Conservation (phyloP, 495 filamentous ascomycete genomes). For the Glonium stellatum region DNA sequence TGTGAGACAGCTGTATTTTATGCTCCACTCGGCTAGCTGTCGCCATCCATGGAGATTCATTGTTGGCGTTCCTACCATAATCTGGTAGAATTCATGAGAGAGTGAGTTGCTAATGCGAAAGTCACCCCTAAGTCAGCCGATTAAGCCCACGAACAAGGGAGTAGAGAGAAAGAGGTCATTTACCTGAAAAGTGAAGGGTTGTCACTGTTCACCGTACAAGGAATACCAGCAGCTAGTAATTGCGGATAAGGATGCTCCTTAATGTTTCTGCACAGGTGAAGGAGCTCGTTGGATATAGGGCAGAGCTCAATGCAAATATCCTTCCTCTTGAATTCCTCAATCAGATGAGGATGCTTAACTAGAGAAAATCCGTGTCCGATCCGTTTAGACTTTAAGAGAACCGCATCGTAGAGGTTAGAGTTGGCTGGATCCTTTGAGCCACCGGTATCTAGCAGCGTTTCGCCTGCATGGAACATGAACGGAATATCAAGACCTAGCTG, state of each 20-base stretch:
- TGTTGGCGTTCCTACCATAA: slow-evolving; percentile 36
- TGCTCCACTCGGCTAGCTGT: slow-evolving; percentile 36
- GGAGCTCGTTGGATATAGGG: slow-evolving; percentile 38
- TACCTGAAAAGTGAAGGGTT: slow-evolving; percentile 40
- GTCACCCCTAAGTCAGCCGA: slow-evolving; percentile 19
- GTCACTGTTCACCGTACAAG: slow-evolving; percentile 38
- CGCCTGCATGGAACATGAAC: slow-evolving; percentile 40
- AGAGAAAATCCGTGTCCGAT: slow-evolving; percentile 38
- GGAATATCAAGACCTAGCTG: slow-evolving; percentile 31
- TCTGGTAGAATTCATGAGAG: slow-evolving; percentile 39
- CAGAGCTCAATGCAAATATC: slow-evolving; percentile 38
- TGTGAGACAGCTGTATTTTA: slow-evolving; percentile 34
- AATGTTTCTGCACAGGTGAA: slow-evolving; percentile 38
- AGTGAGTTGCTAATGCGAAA: slow-evolving; percentile 30
- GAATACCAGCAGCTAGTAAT: slow-evolving; percentile 35
- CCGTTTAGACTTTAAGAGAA: slow-evolving; percentile 33
- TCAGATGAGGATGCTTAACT: slow-evolving; percentile 34
- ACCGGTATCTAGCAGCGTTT: slow-evolving; percentile 37
- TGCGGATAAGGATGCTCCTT: slow-evolving; percentile 36
- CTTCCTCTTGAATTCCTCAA: slow-evolving; percentile 34
- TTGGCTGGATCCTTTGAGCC: slow-evolving; percentile 34
- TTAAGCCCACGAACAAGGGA: slow-evolving; percentile 3
- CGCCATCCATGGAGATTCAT: slow-evolving; percentile 38
- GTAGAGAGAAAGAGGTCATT: slow-evolving; percentile 1
- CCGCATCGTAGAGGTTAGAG: slow-evolving; percentile 37